These are phyloP conservation scores for Daldinia eschscholtzii DNA, from an alignment of 2,329 filamentous ascomycete genomes.

Conservation along the genomic window DNA sequence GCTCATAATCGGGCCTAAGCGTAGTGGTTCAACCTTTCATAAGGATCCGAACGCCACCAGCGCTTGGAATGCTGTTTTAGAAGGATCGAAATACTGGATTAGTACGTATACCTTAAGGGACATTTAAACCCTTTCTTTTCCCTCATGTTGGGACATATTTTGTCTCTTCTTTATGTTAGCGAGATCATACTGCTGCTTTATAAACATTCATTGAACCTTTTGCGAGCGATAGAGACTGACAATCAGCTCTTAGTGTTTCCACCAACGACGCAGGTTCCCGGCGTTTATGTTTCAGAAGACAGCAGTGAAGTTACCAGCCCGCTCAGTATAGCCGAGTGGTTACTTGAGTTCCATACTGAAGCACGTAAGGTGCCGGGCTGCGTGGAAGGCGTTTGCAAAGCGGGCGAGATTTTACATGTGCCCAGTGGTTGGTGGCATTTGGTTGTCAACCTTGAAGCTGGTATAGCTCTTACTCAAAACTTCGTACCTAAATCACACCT, in stretches of 20 bases:
- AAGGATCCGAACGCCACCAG: constrained; percentile 81
- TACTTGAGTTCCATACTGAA: constrained; percentile 88
- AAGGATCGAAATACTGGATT: constrained; percentile 96
- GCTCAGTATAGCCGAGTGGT: constrained; percentile 96
- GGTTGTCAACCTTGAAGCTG: constrained; percentile 87
- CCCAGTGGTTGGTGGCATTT: constrained; percentile 98
- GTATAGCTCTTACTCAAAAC: constrained; percentile 94
- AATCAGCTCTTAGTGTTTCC: constrained; percentile 74
- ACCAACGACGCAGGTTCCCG: constrained; percentile 80
- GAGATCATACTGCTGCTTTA: background rate
- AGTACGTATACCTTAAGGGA: constrained; percentile 53
- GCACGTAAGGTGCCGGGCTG: constrained; percentile 82
- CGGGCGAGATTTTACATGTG: constrained; percentile 91
- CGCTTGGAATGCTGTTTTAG: constrained; percentile 94
- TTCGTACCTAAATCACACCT: constrained; percentile 86
- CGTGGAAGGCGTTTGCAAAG: constrained; percentile 83
- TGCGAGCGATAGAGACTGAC: constrained; percentile 17
- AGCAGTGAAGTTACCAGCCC: constrained; percentile 94
- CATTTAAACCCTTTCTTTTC: constrained; percentile 1
- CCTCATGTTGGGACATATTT: background rate
- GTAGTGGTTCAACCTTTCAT: constrained; percentile 94
- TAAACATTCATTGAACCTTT: background rate
- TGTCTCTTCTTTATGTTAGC: background rate
- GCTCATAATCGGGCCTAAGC: constrained; percentile 89
- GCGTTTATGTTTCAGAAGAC: constrained; percentile 89